Conservation (phyloP, 148 eudicot species). For the Vaccinium myrtillus region DNA sequence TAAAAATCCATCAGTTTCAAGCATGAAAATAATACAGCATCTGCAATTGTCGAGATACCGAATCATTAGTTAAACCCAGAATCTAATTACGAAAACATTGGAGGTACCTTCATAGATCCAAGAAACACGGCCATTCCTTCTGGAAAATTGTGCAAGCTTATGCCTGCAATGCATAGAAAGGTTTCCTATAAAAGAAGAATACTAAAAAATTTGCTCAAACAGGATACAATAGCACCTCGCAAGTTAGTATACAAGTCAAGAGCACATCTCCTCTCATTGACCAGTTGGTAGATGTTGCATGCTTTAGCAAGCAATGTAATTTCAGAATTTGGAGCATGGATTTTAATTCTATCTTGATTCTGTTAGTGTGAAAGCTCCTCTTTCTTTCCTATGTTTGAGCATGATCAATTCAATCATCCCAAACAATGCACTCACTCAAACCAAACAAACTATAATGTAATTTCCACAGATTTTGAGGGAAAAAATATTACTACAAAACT, state of each 20-base stretch:
- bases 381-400: background rate
- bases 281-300: background rate
- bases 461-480: background rate
- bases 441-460: background rate
- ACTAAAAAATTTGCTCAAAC: background rate
- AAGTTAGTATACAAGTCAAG: background rate
- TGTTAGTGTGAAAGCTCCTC: background rate
- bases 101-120: constrained; percentile 88
- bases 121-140: constrained; percentile 99
- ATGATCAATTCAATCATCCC: background rate
- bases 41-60: background rate
- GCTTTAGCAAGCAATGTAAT: background rate
- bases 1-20: background rate
- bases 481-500: constrained; percentile 5
- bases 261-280: background rate
- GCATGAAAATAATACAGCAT: background rate
- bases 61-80: background rate
- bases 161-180: constrained; percentile 47
- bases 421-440: background rate
- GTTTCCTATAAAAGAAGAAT: constrained; percentile 2
- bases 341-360: background rate
- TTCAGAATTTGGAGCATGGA: background rate
- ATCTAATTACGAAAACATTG: constrained; percentile 1
- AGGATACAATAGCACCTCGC: background rate
- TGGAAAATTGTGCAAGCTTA: constrained; percentile 98